Conservation (phyloP, 805 yeast genomes). For the Lipomyces spencermartinsiae region DNA sequence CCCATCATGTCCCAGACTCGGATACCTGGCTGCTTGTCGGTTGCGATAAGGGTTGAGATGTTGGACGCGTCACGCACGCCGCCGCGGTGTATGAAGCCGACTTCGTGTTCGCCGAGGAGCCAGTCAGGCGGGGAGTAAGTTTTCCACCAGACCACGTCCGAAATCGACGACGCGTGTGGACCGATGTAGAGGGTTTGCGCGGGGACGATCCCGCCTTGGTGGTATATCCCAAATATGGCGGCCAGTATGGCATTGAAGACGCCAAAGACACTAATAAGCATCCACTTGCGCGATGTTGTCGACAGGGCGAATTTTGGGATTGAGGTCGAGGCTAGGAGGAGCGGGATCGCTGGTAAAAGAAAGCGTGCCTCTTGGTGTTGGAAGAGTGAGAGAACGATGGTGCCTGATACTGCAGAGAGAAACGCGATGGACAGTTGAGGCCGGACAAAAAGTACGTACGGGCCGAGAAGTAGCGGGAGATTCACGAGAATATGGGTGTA, state of each 20-base stretch:
- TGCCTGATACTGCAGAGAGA: constrained; percentile 64
- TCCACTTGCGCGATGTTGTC: constrained; percentile 29
- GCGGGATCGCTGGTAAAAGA: constrained; percentile 76
- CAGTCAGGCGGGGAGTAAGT: constrained; percentile 94
- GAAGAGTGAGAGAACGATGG: constrained; percentile 65
- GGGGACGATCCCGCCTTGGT: constrained; percentile 89
- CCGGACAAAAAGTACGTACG: constrained; percentile 60
- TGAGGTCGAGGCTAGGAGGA: constrained; percentile 50
- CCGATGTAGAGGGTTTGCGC: constrained; percentile 52
- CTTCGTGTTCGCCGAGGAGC: constrained; percentile 56
- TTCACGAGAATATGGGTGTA: constrained; percentile 78
- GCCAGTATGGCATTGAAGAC: constrained; percentile 66
- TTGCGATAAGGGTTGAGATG: constrained; percentile 24
- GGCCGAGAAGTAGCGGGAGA: constrained; percentile 83
- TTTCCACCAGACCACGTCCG: constrained; percentile 82
- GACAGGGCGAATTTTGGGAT: constrained; percentile 34
- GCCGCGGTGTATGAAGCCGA: constrained; percentile 40
- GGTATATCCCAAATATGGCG: constrained; percentile 75
- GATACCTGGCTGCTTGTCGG: constrained; percentile 20
- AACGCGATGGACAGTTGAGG: constrained; percentile 40
- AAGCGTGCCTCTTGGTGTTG: constrained; percentile 97
- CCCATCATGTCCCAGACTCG: constrained; percentile 60
- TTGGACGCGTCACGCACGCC: constrained; percentile 26
- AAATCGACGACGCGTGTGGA: constrained; percentile 39
- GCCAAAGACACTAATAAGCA: constrained; percentile 56